Percentiles rank a stretch among this genome's conserved stretches.
Conservation (phyloP, 805 yeast genomes). For the Metschnikowia aberdeeniae region DNA sequence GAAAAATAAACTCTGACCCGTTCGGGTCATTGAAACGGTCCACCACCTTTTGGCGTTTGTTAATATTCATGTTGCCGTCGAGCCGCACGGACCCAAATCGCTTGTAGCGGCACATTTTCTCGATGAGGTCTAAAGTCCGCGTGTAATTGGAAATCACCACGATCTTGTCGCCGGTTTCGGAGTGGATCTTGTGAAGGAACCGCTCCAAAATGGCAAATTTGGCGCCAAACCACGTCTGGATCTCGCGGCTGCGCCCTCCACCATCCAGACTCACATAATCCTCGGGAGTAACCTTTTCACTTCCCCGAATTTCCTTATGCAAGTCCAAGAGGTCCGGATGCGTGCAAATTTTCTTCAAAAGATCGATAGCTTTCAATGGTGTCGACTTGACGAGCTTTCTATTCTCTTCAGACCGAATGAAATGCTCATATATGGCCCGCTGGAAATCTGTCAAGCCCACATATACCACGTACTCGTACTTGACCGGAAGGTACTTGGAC, state of each 20-base stretch:
- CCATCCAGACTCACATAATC: conserved; percentile 49
- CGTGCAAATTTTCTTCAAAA: conserved; percentile 85
- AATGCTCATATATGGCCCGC: conserved; percentile 61
- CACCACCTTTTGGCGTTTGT: conserved; percentile 88
- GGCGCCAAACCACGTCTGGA: conserved; percentile 81
- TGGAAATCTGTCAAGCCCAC: conserved; percentile 82
- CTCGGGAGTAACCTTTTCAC: conserved; percentile 62
- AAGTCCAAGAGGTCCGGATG: conserved; percentile 85
- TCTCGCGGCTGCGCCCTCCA: conserved; percentile 60
- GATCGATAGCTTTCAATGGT: conserved; percentile 84
- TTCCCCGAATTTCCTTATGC: conserved; percentile 74
- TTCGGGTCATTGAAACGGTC: conserved; percentile 90
- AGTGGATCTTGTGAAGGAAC: conserved; percentile 69
- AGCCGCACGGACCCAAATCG: conserved; percentile 76
- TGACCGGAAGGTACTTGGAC: conserved; percentile 90
- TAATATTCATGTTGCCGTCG: conserved; percentile 90
- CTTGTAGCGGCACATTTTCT: conserved; percentile 71
- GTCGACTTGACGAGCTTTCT: conserved; percentile 65
- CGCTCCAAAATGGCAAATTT: conserved; percentile 82
- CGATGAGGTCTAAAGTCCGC: conserved; percentile 87
- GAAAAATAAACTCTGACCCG: conserved; percentile 79
- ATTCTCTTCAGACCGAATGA: conserved; percentile 76
- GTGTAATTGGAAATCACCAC: conserved; percentile 94
- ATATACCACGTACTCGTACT: conserved; percentile 95
- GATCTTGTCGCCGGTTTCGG: conserved; percentile 89